Base-by-base conservation (phyloP, 495 filamentous ascomycete genomes). In the Podospora fimiseda region DNA sequence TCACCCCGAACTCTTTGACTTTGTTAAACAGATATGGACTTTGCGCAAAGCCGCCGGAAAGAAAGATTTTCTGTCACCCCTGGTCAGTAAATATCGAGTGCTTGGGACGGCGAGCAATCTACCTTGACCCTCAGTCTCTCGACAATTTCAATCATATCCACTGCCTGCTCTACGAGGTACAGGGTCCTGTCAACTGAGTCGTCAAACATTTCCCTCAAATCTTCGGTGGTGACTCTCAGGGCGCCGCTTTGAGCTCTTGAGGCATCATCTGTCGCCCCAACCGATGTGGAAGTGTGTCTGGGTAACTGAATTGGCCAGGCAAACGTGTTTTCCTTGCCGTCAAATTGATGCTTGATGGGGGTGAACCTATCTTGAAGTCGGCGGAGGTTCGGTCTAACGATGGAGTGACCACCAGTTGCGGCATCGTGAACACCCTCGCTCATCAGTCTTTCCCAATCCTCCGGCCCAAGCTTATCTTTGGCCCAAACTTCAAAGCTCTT, bases 261-360 rank as follows among this genome's bases (percentile, higher is more conserved):
- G 2, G 42, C 55, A 1, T 46, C 36, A 30, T 58, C 51, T 13
- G 51, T 33, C 5, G 27, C 27, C 27, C 27, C 55, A 13, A 23
- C n/a, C n/a, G n/a, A n/a, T n/a, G n/a, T 50, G 43, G 27, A 50
- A n/a, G 55, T 48, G 9, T 46, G 48, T 20, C 55, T 60, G 16
- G 57, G 57, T 16, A 62, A 27, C 20, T 54, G 51, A 7, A 60
- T 47, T 0, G 57, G 52, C 14, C 24, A 48, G 2, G 46, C 52
- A 9, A 65, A 51, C 15, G 57, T 55, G 9, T 46, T 48, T 8
- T 64, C 57, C 11, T 50, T 55, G 7, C 63, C 65, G 20, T 51
- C 56, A 40, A 62, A 68, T 2, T 27, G 27, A 38, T 63, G 60
- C 58, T 70, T 70, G 50, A 64, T 57, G 5, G 46, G 41, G 37